Base-by-base conservation (phyloP, 176 grass and related monocot genomes). In the Triticum monococcum region DNA sequence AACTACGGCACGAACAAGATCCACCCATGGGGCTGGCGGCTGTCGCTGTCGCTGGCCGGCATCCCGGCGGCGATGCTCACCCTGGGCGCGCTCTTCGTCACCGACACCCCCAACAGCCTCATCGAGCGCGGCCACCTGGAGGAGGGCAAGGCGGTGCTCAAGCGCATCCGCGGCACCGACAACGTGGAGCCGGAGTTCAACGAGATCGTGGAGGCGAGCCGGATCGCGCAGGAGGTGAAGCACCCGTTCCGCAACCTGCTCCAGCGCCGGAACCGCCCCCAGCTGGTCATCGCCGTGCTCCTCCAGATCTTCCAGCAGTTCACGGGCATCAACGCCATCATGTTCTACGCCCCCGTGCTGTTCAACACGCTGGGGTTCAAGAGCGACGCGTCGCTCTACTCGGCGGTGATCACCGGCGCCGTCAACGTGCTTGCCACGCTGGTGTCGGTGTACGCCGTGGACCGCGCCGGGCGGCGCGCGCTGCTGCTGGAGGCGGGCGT, bases 291-390 rank as follows among this genome's bases (percentile, higher is more conserved):
- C 82, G 91, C 95, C 45, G 85, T 98, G 32, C 87, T 93, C 20
- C 95, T 98, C 83, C 95, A 93, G 95, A 88, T 95, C 77, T 98
- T 98, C 88, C 95, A 98, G 76, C 95, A 98, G 87, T 92, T 95
- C 73, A 98, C 95, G 0, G 95, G 95, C 2, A 98, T 98, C 89
- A 98, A 98, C 64, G 93, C 95, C 68, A 98, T 98, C 95, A 98
- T 98, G 93, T 98, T 98, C 93, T 98, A 98, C 86, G 95, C 95
- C 20, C 93, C 95, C 4, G 95, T 98, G 40, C 91, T 98, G 25
- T 98, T 98, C 89, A 95, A 84, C 87, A 98, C 96, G 14, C 91
- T 98, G 0, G 96, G 96, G 2, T 98, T 95, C 88, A 95, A 94
- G 89, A 95, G 25, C 84, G 91, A 94, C 43, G 93, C 96, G 1